phyloP scores from a whole-genome alignment of 176 grass and related monocot genomes.

The Saccharum officinarum region DNA sequence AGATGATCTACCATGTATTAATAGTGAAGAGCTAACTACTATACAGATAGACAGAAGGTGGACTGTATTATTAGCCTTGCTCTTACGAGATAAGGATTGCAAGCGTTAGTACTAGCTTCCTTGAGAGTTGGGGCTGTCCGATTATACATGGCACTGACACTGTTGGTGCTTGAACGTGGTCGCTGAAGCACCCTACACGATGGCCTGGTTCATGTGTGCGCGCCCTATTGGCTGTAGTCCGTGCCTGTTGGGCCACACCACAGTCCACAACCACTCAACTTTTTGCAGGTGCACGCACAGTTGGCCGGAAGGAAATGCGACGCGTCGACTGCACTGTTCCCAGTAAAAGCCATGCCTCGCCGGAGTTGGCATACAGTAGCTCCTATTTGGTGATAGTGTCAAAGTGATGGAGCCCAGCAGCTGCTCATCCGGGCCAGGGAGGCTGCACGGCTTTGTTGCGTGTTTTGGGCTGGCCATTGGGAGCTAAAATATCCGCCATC shows the following conservation, averaged over 20 bases:
- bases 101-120: too few relatives aligned
- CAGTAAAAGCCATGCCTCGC: conserved; percentile 21
- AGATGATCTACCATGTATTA: too few relatives aligned
- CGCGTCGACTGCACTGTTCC: conserved; percentile 6
- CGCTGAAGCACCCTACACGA: neutral
- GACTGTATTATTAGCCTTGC: too few relatives aligned
- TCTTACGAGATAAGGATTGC: too few relatives aligned
- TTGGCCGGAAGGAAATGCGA: conserved; percentile 10
- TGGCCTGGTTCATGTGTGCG: neutral
- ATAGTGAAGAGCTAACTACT: too few relatives aligned
- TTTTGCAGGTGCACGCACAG: conserved; percentile 12
- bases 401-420: neutral
- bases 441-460: neutral
- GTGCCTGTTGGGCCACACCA: conserved; percentile 9
- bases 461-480: neutral
- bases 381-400: neutral
- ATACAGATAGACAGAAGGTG: too few relatives aligned
- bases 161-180: conserved; percentile 19
- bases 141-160: neutral
- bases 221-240: neutral
- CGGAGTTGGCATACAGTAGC: neutral
- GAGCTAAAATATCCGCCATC: neutral
- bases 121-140: neutral
- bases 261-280: neutral
- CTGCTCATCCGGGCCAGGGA: neutral